A percentile compares a stretch with the other conserved stretches of the same genome.
These are phyloP conservation scores for Xylaria curta DNA, from an alignment of 495 filamentous ascomycete species.

Conservation along the genomic window DNA sequence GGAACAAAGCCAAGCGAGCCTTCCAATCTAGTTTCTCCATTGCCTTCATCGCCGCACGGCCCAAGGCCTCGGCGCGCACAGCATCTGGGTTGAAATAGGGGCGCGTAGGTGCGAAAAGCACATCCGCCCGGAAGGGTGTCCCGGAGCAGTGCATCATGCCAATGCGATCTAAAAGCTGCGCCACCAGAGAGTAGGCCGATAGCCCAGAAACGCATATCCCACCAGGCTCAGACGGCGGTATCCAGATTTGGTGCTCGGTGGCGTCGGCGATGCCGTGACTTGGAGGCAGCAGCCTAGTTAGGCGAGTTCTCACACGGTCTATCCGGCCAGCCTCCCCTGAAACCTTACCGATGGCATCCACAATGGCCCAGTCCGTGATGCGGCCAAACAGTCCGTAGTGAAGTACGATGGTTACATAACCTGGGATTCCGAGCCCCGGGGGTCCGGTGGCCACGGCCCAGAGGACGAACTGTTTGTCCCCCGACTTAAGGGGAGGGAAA, in stretches of 20 bases:
- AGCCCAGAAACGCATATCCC: not conserved
- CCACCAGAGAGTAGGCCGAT: not conserved
- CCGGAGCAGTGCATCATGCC: not conserved
- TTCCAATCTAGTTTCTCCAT: constrained; percentile 12
- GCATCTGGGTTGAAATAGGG: constrained; percentile 20
- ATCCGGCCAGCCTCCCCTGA: not conserved
- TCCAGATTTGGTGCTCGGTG: not conserved
- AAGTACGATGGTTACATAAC: constrained; percentile 14
- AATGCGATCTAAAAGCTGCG: constrained; percentile 13
- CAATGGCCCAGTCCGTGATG: constrained; percentile 8
- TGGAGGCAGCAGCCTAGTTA: not conserved
- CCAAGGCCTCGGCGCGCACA: constrained; percentile 21
- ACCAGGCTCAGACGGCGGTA: not conserved
- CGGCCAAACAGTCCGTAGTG: not conserved
- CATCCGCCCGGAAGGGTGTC: not conserved
- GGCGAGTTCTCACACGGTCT: not conserved
- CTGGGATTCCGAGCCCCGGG: not conserved
- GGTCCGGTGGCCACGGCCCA: not conserved
- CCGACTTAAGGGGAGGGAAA: not conserved
- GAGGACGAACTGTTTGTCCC: constrained; percentile 6
- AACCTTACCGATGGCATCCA: not conserved
- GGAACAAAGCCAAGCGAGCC: constrained; percentile 14
- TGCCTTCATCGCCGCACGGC: constrained; percentile 14
- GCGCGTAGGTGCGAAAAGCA: not conserved
- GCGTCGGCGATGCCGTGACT: not conserved